Conservation (phyloP, 805 yeast genomes). For the Tetrapisispora iriomotensis region DNA sequence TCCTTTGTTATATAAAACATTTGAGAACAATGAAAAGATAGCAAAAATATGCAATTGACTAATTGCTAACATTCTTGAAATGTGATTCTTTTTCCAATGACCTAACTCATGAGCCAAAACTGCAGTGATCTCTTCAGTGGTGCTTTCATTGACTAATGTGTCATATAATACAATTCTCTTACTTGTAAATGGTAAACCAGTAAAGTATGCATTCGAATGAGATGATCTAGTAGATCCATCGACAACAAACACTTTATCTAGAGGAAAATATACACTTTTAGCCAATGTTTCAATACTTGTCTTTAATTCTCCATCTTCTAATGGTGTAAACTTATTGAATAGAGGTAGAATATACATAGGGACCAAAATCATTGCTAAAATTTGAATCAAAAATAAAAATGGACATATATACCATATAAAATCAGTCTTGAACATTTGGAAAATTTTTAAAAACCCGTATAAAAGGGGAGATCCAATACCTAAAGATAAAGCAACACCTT, state of each 20-base stretch:
- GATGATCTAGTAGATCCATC: constrained; percentile 95
- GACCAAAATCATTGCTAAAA: constrained; percentile 61
- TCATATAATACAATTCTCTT: constrained; percentile 92
- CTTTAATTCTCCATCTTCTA: constrained; percentile 84
- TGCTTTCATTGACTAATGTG: constrained; percentile 73
- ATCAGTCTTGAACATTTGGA: constrained; percentile 66
- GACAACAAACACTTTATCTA: constrained; percentile 73
- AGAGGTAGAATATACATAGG: constrained; percentile 88
- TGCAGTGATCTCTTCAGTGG: constrained; percentile 77
- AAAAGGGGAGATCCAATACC: constrained; percentile 64
- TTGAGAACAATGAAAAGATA: constrained; percentile 65
- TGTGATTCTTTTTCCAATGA: constrained; percentile 90
- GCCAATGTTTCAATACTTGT: constrained; percentile 75
- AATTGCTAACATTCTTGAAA: constrained; percentile 60
- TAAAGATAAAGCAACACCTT: constrained; percentile 43
- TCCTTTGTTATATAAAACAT: constrained; percentile 68
- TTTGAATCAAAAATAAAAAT: constrained; percentile 60
- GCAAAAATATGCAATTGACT: constrained; percentile 55
- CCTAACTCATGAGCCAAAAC: constrained; percentile 98
- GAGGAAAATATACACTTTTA: constrained; percentile 66
- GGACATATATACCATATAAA: constrained; percentile 75
- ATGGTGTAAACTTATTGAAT: constrained; percentile 83
- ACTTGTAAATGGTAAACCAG: constrained; percentile 87
- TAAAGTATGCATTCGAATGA: constrained; percentile 93
- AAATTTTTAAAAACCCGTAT: constrained; percentile 68